Base-by-base conservation (phyloP, 352 stramenopile species). In the Phytophthora ramorum region DNA sequence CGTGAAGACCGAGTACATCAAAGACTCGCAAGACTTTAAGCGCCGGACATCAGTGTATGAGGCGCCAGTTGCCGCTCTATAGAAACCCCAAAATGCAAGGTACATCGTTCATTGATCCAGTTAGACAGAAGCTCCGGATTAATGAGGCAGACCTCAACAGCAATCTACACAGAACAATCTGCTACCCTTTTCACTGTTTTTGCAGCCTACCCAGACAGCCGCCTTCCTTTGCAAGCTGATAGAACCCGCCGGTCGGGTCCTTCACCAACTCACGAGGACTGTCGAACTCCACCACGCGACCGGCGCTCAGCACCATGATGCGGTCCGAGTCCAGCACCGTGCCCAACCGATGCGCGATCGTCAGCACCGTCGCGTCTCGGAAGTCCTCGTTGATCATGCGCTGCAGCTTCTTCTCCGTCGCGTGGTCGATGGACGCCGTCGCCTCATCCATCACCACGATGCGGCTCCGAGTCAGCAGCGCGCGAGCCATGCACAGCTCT, bases 321-420 rank as follows among this genome's bases (percentile, higher is more conserved):
- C 79, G 75, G 54, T 98, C 53, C 48, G 58, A 65, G 38, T 65
- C 57, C 43, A 63, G 35, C 26, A 63, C 60, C 45, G 60, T 69
- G 24, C 93, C 87, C 13, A 98, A 71, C 19, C 94, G 74, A 75
- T 98, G 95, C 6, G 96, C 95, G 63, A 99, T 98, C 7, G 95
- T 98, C 14, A 99, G 63, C 26, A 97, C 81, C 17, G 95, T 99
- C n/a, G n/a, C n/a, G n/a, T n/a, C n/a, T n/a, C n/a, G n/a, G n/a
- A n/a, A n/a, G n/a, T n/a, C n/a, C n/a, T 43, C 5, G 24, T 63
- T 55, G 20, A 63, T 63, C 20, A 38, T 49, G 32, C 44, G 44
- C 19, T 58, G 51, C 16, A 92, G n/a, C 24, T 76, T 72, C 14
- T 66, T 35, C 73, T 97, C 89, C n/a, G 71, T 85, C 34, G 71